phyloP scores from a whole-genome alignment of 768 basidiomycete species.

The Suillus weaverae region DNA sequence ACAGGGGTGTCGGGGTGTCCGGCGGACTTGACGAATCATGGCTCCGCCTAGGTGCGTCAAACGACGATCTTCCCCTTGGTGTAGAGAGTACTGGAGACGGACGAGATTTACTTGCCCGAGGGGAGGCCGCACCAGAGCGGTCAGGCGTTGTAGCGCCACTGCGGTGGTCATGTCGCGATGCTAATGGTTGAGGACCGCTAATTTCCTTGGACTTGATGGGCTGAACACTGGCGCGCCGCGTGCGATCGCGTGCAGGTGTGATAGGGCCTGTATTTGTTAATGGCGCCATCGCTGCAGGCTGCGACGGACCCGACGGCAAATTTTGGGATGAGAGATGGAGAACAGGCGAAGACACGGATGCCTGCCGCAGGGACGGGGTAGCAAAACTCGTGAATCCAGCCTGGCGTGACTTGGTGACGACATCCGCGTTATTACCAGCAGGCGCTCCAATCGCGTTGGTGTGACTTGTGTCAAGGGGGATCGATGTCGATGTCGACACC shows the following conservation, averaged over 20 bases:
- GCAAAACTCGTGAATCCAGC: conserved; percentile 60
- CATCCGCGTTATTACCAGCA: conserved; percentile 32
- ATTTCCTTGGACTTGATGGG: conserved; percentile 37
- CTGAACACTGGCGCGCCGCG: conserved; percentile 41
- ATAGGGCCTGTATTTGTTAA: conserved; percentile 46
- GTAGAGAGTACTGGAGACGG: conserved; percentile 33
- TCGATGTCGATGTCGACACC: conserved; percentile 40
- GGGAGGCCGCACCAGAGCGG: conserved; percentile 31
- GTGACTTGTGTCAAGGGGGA: conserved; percentile 33
- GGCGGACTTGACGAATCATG: conserved; percentile 46
- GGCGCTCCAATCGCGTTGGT: conserved; percentile 20
- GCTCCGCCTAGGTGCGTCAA: conserved; percentile 37
- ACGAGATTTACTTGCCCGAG: conserved; percentile 33
- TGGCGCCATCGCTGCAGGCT: conserved; percentile 45
- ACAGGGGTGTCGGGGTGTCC: conserved; percentile 47
- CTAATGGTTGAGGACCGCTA: conserved; percentile 39
- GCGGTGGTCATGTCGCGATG: conserved; percentile 33
- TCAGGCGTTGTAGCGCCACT: conserved; percentile 23
- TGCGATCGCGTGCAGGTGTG: conserved; percentile 48
- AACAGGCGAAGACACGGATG: conserved; percentile 74
- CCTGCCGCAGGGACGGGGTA: conserved; percentile 66
- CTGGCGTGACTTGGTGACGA: conserved; percentile 41
- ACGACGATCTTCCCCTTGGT: conserved; percentile 29
- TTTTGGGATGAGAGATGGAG: conserved; percentile 63
- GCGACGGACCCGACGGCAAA: conserved; percentile 53